phyloP scores from a whole-genome alignment of 83 land plant species.

The Isoetes engelmannii region DNA sequence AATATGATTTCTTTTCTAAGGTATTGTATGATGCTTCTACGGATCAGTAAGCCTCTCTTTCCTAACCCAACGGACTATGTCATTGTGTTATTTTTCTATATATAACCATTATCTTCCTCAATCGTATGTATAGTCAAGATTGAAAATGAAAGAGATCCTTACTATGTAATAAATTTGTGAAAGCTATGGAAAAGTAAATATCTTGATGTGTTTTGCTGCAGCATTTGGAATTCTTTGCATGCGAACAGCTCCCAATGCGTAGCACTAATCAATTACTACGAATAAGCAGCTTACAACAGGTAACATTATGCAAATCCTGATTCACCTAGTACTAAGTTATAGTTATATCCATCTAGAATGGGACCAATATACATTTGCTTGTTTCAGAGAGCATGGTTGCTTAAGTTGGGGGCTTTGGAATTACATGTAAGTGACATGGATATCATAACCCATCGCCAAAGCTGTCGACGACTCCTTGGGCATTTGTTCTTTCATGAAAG shows the following conservation, averaged over 20 bases:
- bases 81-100: no score
- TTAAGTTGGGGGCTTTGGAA: conserved; percentile 77
- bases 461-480: conserved; percentile 57
- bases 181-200: neutral
- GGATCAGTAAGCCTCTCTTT: neutral
- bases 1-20: conserved; percentile 82
- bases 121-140: no score
- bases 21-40: conserved; percentile 20
- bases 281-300: conserved; percentile 89
- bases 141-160: no score
- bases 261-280: conserved; percentile 59
- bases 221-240: conserved; percentile 73
- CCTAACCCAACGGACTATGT: neutral
- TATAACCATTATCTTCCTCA: no score
- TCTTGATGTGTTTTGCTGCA: conserved; percentile 29
- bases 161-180: no score
- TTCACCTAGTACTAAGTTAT: neutral
- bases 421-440: conserved; percentile 75
- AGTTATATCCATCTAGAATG: neutral
- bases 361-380: neutral
- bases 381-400: conserved; percentile 89
- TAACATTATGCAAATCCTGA: conserved; percentile 11
- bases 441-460: conserved; percentile 48
- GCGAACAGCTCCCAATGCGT: conserved; percentile 80
- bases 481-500: conserved; percentile 42